A percentile compares a stretch with the other conserved stretches of the same genome.
Conservation (phyloP, 768 basidiomycete genomes). For the Termitomyces bulborhizus region DNA sequence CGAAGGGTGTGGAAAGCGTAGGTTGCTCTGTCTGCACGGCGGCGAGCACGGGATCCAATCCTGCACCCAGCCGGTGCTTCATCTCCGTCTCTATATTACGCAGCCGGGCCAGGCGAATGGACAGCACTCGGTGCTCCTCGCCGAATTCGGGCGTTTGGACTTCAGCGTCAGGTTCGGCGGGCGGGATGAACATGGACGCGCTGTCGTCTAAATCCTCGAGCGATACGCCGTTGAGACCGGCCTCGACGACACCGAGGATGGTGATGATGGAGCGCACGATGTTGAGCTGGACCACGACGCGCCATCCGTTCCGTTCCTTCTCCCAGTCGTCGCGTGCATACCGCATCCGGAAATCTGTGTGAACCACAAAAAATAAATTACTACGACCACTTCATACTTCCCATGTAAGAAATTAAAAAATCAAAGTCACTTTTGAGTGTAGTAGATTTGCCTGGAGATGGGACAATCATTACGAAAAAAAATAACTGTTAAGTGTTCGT, state of each 20-base stretch:
- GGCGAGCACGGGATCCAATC: slow-evolving; percentile 23
- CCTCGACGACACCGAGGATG: slow-evolving; percentile 56
- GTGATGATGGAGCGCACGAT: slow-evolving; percentile 64
- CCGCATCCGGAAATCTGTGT: slow-evolving; percentile 67
- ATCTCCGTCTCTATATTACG: slow-evolving; percentile 57
- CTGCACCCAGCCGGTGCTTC: slow-evolving; percentile 51
- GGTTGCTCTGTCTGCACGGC: slow-evolving; percentile 20
- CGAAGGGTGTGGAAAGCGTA: slow-evolving; percentile 45
- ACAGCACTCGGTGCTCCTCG: slow-evolving; percentile 46
- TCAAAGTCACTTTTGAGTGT: slow-evolving; percentile 49
- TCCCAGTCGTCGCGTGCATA: slow-evolving; percentile 60
- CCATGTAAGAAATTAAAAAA: slow-evolving; percentile 9
- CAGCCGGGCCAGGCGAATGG: slow-evolving; percentile 59
- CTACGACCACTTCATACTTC: neutral
- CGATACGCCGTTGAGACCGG: slow-evolving; percentile 40
- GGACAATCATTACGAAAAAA: slow-evolving; percentile 21
- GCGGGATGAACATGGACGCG: slow-evolving; percentile 6
- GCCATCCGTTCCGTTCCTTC: slow-evolving; percentile 68
- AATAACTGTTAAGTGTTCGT: neutral
- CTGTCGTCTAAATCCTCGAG: slow-evolving; percentile 30
- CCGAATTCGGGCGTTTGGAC: slow-evolving; percentile 31
- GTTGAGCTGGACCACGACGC: slow-evolving; percentile 74
- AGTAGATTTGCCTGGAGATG: slow-evolving; percentile 53
- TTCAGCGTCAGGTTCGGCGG: slow-evolving; percentile 9
- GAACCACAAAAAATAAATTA: neutral